Evolutionary conservation across 169 alveolate genomes (phyloP), one percentile per base, ranked within the genome.

Genomic region (Amoebophrya sp.): DNA sequence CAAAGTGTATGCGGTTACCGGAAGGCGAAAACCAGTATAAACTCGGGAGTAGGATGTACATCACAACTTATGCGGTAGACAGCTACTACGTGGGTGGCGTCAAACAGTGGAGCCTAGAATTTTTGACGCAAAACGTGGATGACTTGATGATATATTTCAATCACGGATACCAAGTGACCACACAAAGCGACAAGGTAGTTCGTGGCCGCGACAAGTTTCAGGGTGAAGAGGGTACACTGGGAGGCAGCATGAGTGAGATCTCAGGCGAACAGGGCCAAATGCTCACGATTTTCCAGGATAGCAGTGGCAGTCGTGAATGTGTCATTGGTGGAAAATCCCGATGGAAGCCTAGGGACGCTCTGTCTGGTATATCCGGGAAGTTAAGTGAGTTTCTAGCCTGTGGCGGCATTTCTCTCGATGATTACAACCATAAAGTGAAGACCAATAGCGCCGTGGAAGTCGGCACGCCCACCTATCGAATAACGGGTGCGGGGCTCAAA

Each of bases 201-300:
- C 83, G 83, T 36, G 83, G 83, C 33, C 83, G 83, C 33, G 83
- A 65, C 83, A 65, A 65, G 83, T 65, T 65, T 18, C 83, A 65
- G 83, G 83, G 38, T 29, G 26, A 1, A 36, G 26, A 65, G 83
- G 83, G 83, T 0, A 65, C 1, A 29, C 2, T 65, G 10, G 83
- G 33, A 10, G 83, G n/a, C 39, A 29, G 26, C 39, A 0, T 18
- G 38, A 18, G n/a, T 1, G 2, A 6, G 36, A 26, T 65, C 26
- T 36, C 2, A 6, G 36, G 33, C 83, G 83, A 65, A 36, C 3
- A 65, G 83, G 83, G 83, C 33, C 83, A 65, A 36, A 1, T 65
- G 83, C 83, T 65, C 2, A 65, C 83, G 36, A 26, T 65, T 1
- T 6, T 65, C 83, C 83, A 65, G 83, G 83, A 65, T 36, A 36